Evolutionary conservation across 192 early-diverging fungal genomes (phyloP), one percentile per base, ranked within the genome.

Genomic region (Thamnidium elegans): DNA sequence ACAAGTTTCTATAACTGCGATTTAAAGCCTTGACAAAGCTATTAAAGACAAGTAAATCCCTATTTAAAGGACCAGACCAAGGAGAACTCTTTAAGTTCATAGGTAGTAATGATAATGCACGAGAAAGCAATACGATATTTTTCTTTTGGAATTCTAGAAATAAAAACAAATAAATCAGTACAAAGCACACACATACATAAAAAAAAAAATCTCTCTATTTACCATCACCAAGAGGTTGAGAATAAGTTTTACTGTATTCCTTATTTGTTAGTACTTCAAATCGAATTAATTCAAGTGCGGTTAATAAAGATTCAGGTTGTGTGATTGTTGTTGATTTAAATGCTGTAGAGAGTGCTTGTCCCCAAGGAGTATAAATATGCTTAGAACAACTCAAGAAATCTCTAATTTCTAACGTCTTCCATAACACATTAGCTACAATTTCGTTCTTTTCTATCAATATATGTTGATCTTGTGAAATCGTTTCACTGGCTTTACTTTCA

Each of bases 1-100:
- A 70, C 48, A 89, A 36, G 48, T 86, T 87, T 47, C 87, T 78
- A 23, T 83, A 77, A 20, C 79, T 78, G n/a, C 84, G 80, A 36
- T 76, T 84, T 23, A 87, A 52, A 0, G 80, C 71, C 59, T 86
- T 85, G n/a, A 77, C 84, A 52, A 88, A 79, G 69, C 89, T 89
- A 73, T 82, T 84, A 75, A 91, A 91, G 13, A 81, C 86, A 31
- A 93, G 74, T 43, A 91, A 63, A 55, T 93, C 90, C 32, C 89
- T 81, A 73, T 74, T 87, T 54, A 87, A 76, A 6, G 83, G 81
- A 10, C 80, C 90, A 62, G 77, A 67, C 81, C 81, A 86, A 23
- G 70, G 53, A 32, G 66, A 64, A 32, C 77, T 80, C 79, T 86
- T 86, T 50, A 84, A 83, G 15, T 74, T 70, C 48, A 78, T 76